Base-by-base conservation (phyloP, 495 filamentous ascomycete genomes). In the Poronia punctata region DNA sequence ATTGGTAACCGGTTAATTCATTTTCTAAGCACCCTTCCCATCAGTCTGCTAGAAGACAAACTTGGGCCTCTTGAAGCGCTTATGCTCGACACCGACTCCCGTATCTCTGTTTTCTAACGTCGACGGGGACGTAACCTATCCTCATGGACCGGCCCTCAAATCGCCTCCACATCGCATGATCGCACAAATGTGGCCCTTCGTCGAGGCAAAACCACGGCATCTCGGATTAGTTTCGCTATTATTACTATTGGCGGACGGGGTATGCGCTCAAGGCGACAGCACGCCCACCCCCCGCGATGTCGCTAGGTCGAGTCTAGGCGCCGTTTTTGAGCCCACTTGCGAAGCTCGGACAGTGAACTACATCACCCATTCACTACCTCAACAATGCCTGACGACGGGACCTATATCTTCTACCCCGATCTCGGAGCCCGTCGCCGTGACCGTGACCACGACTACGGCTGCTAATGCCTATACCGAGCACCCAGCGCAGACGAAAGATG, bases 361-460 rank as follows among this genome's bases (percentile, higher is more conserved):
- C 62, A 84, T 90, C 43, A 87, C 84, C 10, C 81, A 87, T 49
- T 76, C 75, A 7, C 63, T 89, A 25, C 83, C 84, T 33, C 84
- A 88, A 61, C 85, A 84, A 61, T 89, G 85, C 52, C 63, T 86
- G 31, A 70, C 67, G 38, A 75, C 71, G 1, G 55, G 63, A 20
- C 50, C 53, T n/a, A 39, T 47, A 40, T 29, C 47, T 24, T 43
- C 51, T 28, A 50, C 50, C 28, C 33, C 54, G 17, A 35, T 35
- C 16, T 42, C 46, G 30, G 35, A 38, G 21, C n/a, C n/a, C n/a
- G 9, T 31, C 17, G 48, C 56, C 20, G 43, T 54, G 15, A 49
- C 50, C 8, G 48, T 50, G 15, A 38, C 55, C 20, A 19, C 34
- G 14, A 35, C 41, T n/a, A 45, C 45, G 22, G 21, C 38, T 12